Evolutionary conservation across 176 grass and related monocot genomes (phyloP), one percentile per base, ranked within the genome.

Genomic region (Lolium rigidum): DNA sequence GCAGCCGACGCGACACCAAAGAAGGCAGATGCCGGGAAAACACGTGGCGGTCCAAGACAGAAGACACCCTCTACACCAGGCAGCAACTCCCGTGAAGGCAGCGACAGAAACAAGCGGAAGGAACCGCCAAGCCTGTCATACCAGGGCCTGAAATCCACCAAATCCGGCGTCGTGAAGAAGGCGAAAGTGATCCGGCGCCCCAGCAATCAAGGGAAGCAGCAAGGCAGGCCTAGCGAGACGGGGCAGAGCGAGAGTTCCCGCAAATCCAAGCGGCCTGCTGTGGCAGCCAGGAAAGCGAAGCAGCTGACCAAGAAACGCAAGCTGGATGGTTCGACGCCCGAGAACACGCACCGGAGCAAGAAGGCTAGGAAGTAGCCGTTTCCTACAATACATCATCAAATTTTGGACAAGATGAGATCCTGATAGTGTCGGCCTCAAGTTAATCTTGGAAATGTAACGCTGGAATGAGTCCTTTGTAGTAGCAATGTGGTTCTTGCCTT

Each of bases 301-400:
- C 84, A 93, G 14, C 94, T 98, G 25, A 79, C 71, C 20, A 94
- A 91, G 92, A 98, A 98, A 78, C 88, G 91, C 41, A 95, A 95
- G 66, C 70, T 78, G 76, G 90, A 92, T 17, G 68, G 6, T 41
- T 65, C 84, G 62, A 98, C 90, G 28, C 94, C 92, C 16, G 76
- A 86, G 47, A 91, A 84, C 74, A 85, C 89, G 0, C 94, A 92
- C 71, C 78, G 26, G 51, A 89, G 77, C 79, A 99, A 96, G 82
- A 99, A 87, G 63, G 13, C 55, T 18, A 96, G 92, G 90, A 96
- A 94, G 60, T 89, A 95, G 25, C 37, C 63, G 10, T 49, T 9
- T 35, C 49, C 11, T 63, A 12, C 15, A 1, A 37, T 49, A 39
- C 49, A 38, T 75, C 38, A 8, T 49, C 24, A 9, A 10, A 65